Evolutionary conservation across 257 asterid genomes (phyloP).

Genomic region (Echium plantagineum): DNA sequence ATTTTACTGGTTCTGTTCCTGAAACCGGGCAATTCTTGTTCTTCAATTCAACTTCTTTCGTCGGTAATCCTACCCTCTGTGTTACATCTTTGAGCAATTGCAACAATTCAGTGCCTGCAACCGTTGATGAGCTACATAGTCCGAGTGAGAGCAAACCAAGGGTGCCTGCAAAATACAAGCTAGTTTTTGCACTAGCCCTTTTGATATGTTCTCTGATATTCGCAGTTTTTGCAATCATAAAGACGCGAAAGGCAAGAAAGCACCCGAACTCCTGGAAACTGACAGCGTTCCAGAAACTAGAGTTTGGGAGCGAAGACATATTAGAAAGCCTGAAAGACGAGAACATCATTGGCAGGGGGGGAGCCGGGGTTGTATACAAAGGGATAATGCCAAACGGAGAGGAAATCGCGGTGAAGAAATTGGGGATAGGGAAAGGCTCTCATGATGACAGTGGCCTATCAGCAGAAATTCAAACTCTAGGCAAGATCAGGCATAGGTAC

Average conservation of each 20-base stretch:
- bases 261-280: neutral
- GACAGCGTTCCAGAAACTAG: neutral
- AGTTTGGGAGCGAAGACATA: neutral
- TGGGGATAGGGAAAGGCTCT: neutral
- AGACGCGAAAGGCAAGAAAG: neutral
- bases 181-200: neutral
- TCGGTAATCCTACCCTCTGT: slow-evolving; percentile 34
- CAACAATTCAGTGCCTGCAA: slow-evolving; percentile 15
- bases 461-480: neutral
- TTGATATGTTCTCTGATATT: neutral
- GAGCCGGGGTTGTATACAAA: neutral
- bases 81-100: slow-evolving; percentile 19
- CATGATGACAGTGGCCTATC: neutral
- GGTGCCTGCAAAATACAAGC: neutral
- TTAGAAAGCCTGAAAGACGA: slow-evolving; percentile 1
- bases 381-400: neutral
- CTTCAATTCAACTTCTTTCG: slow-evolving; percentile 29
- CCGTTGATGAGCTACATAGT: neutral
- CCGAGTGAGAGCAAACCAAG: neutral
- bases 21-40: slow-evolving; percentile 31
- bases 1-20: slow-evolving; percentile 37
- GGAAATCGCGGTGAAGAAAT: neutral
- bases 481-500: slow-evolving; percentile 17
- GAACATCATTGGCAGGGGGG: slow-evolving; percentile 2
- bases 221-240: neutral